Base-by-base conservation (phyloP, 352 stramenopile genomes). In the Saprolegnia parasitica region DNA sequence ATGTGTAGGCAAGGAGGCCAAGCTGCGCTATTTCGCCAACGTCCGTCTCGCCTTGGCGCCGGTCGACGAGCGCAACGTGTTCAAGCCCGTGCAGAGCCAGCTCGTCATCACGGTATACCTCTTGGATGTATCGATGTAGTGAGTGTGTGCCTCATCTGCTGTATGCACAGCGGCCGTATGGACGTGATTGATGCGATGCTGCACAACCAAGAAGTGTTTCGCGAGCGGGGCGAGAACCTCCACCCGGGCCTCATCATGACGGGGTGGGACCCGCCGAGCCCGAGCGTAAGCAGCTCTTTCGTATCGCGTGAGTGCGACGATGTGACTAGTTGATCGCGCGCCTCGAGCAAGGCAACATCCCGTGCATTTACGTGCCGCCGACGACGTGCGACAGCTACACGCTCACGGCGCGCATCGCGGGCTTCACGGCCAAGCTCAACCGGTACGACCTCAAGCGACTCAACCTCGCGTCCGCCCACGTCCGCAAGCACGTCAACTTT, bases 121-220 rank as follows among this genome's bases (percentile, higher is more conserved):
- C 4, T 18, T 56, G n/a, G n/a, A n/a, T n/a, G n/a, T n/a, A n/a
- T n/a, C n/a, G n/a, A n/a, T n/a, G n/a, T n/a, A n/a, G n/a, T n/a
- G n/a, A n/a, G n/a, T n/a, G n/a, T n/a, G n/a, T n/a, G n/a, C n/a
- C n/a, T n/a, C n/a, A n/a, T n/a, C n/a, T n/a, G n/a, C n/a, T n/a
- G n/a, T n/a, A n/a, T n/a, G 63, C 86, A 95, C 71, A 95, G 83
- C 66, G 86, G 84, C 5, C 84, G 86, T 21, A 71, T 84, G 57
- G 86, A 95, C 58, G 86, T 95, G 66, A 91, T 95, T 61, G 84
- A 93, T 55, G 86, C 86, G 50, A 93, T 95, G 52, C 80, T 95
- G 45, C 84, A 84, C 47, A 95, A 95, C 74, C 83, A 95, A 67
- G 78, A 89, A 49, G 77, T 74, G 60, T 93, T 80, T 4, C 83